phyloP scores from a whole-genome alignment of 1,139 yeast genomes.

The Lodderomyces parapsilosis region DNA sequence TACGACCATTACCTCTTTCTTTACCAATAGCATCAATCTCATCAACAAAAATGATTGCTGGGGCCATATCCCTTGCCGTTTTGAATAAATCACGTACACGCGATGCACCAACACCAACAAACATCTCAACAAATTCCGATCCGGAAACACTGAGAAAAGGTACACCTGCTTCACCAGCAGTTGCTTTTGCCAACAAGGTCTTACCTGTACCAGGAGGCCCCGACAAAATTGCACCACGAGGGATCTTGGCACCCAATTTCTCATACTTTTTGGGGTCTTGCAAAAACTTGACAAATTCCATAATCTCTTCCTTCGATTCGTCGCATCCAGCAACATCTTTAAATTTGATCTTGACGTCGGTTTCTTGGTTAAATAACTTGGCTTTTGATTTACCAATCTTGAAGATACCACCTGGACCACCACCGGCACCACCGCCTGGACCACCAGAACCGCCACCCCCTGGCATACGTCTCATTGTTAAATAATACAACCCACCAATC shows the following conservation, averaged over 20 bases:
- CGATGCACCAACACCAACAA: conserved; percentile 82
- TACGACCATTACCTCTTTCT: conserved; percentile 65
- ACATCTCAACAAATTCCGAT: conserved; percentile 79
- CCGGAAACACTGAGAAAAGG: conserved; percentile 83
- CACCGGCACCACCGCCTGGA: conserved; percentile 29
- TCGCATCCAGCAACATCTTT: conserved; percentile 84
- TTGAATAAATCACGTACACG: conserved; percentile 80
- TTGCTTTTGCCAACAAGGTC: conserved; percentile 75
- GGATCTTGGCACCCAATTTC: conserved; percentile 77
- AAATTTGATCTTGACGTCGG: conserved; percentile 68
- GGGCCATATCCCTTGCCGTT: conserved; percentile 78
- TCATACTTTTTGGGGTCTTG: conserved; percentile 75
- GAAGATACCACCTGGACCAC: conserved; percentile 60
- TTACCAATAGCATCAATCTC: conserved; percentile 87
- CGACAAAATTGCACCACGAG: conserved; percentile 78
- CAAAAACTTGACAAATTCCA: conserved; percentile 80
- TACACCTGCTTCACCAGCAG: conserved; percentile 85
- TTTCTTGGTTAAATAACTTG: conserved; percentile 66
- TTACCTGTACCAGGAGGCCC: conserved; percentile 92
- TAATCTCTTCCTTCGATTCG: conserved; percentile 80
- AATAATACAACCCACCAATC: conserved; percentile 71
- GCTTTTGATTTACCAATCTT: conserved; percentile 70
- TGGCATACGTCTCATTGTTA: conserved; percentile 58
- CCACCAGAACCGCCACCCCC: conserved; percentile 35
- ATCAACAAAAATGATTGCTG: conserved; percentile 76